Base-by-base conservation (phyloP, 164 flowering plant genomes). In the Euptelea pleiosperma region DNA sequence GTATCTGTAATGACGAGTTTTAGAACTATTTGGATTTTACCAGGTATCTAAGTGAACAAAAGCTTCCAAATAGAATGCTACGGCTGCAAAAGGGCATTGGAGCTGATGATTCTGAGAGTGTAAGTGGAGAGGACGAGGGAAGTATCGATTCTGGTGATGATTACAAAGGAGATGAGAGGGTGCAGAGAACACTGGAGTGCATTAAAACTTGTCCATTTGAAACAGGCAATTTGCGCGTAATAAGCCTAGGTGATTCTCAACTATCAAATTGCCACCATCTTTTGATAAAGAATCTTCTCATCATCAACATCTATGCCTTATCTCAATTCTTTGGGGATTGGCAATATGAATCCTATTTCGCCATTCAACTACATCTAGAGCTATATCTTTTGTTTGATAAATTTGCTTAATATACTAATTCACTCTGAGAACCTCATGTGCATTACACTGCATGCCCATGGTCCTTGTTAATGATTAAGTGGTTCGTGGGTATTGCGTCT, bases 21-120 rank as follows among this genome's bases (percentile, higher is more conserved):
- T 16, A 4, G 8, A 45, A 52, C 1, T 15, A 16, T 46, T 52
- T 63, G 18, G 5, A 52, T 68, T 56, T 62, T 36, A 37, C n/a
- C 71, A 89, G 96, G 77, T 89, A 84, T 70, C 78, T 89, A 41
- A 79, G 73, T 63, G 84, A 79, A 65, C 84, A 79, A 59, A 82
- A 72, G 75, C 84, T 89, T 69, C 91, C 96, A 42, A 57, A 62
- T n/a, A 71, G 61, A 71, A 89, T 89, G 93, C 37, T 71, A 19
- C 67, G 45, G 62, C 55, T 77, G 70, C 96, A 75, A 71, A 67
- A 75, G 56, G 71, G 69, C 19, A 52, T 42, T 46, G 31, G 21
- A 12, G 63, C 52, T 56, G 80, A 77, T 67, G 72, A 62, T 36
- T 61, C 54, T 63, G 78, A 55, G 58, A 66, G 64, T 64, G 54